Base-by-base conservation (phyloP, 2,329 filamentous ascomycete genomes). In the Sporothrix euskadiensis region DNA sequence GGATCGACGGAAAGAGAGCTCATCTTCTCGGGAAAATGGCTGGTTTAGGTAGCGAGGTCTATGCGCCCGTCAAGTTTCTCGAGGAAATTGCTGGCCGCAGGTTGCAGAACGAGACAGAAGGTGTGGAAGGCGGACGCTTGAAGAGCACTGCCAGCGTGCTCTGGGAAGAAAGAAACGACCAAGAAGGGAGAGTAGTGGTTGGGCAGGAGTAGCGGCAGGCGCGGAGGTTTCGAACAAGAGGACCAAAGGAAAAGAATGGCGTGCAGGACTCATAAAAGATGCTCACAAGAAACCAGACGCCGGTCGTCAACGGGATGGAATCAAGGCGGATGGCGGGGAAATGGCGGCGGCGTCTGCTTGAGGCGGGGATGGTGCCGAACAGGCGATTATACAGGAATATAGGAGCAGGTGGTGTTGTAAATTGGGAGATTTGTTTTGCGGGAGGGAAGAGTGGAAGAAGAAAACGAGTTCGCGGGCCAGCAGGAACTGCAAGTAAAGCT, bases 1-100 rank as follows among this genome's bases (percentile, higher is more conserved):
- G 94, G 95, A 83, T 98, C 93, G 75, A 89, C 86, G 44, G 88
- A 83, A 52, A 85, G 79, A 77, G 87, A 84, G 80, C 80, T 84
- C 84, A 88, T 87, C 78, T 63, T 66, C n/a, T 22, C 16, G 12
- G 30, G 26, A 30, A 5, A 12, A 26, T 22, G n/a, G 14, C 7
- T 4, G 22, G 16, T 3, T 30, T 1, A 30, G 22, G 22, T 26
- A 39, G 39, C 22, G 8, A n/a, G 22, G 30, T 9, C 56, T 39
- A 22, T 19, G 32, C 14, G 22, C 22, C 12, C 41, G 19, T 16
- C 26, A 4, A 32, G 41, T 12, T 12, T 44, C 41, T 14, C 12
- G 26, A 32, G 26, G 54, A 32, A 19, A 61, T 22, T 16, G 7
- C 1, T n/a, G 7, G 16, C 10, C 14, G 52, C 9, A 56, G 22